A percentile compares a stretch with the other conserved stretches of the same genome.
phyloP scores from a whole-genome alignment of 257 asterid genomes.

The Rhazya stricta region DNA sequence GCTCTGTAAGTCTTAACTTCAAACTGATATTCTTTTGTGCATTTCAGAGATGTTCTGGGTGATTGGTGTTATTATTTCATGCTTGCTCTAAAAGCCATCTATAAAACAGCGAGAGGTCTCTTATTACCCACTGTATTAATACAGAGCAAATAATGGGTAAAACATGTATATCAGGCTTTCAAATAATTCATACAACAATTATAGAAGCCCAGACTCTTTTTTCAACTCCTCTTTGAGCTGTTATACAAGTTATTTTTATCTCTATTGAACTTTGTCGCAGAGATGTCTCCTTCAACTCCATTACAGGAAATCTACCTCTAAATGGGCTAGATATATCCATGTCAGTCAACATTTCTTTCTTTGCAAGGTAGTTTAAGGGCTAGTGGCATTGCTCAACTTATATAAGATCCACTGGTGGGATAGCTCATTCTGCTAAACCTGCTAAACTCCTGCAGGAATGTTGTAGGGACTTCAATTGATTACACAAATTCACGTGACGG shows the following conservation, averaged over 20 bases:
- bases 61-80: not conserved
- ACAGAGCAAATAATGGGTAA: not conserved
- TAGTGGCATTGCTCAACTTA: not conserved
- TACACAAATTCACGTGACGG: conserved; percentile 31
- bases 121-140: not conserved
- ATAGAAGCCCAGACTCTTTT: not conserved
- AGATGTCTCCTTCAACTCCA: conserved; percentile 63
- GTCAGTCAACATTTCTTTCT: conserved; percentile 29
- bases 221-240: not conserved
- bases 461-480: conserved; percentile 48
- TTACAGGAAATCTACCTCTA: conserved; percentile 40
- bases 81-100: not conserved
- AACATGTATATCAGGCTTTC: not conserved
- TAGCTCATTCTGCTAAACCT: not conserved
- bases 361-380: not conserved
- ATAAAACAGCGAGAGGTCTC: not conserved
- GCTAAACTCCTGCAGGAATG: conserved; percentile 36
- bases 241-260: not conserved
- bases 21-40: not conserved
- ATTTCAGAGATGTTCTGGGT: not conserved
- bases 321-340: conserved; percentile 31
- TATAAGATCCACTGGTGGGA: not conserved
- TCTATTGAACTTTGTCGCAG: conserved; percentile 22
- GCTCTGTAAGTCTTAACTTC: conserved; percentile 46
- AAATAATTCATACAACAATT: not conserved